A percentile compares a stretch with the other conserved stretches of the same genome.
phyloP scores from a whole-genome alignment of 148 eudicot species.

The Camellia japonica region DNA sequence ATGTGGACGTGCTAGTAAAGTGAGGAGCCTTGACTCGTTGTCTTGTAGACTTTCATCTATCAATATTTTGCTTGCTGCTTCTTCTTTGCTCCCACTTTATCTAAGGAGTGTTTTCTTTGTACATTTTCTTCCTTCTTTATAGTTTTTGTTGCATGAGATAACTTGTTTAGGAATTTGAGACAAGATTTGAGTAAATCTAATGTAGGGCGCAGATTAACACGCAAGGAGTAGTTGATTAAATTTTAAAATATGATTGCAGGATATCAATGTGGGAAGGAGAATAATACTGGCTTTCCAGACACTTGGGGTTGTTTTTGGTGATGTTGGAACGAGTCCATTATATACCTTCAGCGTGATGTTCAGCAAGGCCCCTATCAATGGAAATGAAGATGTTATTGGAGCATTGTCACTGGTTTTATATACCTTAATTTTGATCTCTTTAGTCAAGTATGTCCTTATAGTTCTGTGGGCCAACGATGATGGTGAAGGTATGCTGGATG shows the following conservation, averaged over 20 bases:
- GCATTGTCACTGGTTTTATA: conserved; percentile 90
- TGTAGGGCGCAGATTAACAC: background rate
- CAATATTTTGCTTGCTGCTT: background rate
- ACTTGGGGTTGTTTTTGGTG: conserved; percentile 96
- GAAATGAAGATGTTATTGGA: conserved; percentile 84
- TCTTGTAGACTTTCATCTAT: background rate
- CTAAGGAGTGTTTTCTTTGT: background rate
- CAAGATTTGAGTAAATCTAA: background rate
- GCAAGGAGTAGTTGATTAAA: conserved; percentile 12
- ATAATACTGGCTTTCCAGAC: conserved; percentile 69
- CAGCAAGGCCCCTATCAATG: conserved; percentile 83
- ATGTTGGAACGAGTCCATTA: conserved; percentile 95
- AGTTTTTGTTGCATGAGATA: conserved; percentile 1
- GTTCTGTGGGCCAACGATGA: conserved; percentile 98
- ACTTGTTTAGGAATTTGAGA: background rate
- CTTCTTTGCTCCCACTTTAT: background rate
- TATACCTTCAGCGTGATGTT: conserved; percentile 97
- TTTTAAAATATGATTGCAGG: conserved; percentile 56
- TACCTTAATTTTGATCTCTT: conserved; percentile 74
- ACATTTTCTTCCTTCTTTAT: background rate
- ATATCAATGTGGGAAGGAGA: conserved; percentile 61
- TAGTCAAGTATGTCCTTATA: conserved; percentile 77
- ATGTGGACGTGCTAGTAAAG: background rate
- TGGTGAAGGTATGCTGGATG: conserved; percentile 75
- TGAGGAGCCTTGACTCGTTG: background rate